Percentiles rank a stretch among this genome's conserved stretches.
phyloP scores from a whole-genome alignment of 2,329 filamentous ascomycete genomes.

The Sporothrix mexicana region DNA sequence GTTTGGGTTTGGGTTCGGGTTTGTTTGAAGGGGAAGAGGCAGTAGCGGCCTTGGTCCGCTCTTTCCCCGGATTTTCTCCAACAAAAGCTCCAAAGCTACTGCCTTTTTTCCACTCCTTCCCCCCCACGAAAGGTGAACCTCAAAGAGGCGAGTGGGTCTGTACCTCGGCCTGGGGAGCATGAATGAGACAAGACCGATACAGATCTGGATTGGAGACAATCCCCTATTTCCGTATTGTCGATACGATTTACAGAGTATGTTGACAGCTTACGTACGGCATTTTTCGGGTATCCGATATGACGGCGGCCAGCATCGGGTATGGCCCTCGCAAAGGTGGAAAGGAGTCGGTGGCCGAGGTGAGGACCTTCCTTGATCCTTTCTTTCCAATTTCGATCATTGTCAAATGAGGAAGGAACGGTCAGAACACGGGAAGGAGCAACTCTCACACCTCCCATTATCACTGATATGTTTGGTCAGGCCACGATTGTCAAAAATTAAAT shows the following conservation, averaged over 20 bases:
- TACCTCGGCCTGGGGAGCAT: conserved; percentile 1
- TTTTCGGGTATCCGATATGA: neutral
- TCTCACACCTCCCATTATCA: neutral
- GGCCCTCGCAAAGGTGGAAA: no score
- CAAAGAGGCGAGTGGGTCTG: conserved; percentile 10
- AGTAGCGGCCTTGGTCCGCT: neutral
- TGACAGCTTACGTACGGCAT: neutral
- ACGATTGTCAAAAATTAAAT: neutral
- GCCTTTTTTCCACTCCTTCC: neutral
- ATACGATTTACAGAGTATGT: neutral
- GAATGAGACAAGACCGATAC: neutral
- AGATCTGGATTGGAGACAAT: neutral
- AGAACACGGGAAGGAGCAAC: neutral
- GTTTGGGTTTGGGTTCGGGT: no score
- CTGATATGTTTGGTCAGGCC: neutral
- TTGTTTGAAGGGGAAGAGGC: neutral
- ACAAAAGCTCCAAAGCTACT: neutral
- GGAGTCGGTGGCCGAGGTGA: neutral
- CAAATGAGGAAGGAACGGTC: neutral
- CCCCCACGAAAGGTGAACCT: neutral
- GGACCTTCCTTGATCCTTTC: neutral
- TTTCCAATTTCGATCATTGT: neutral
- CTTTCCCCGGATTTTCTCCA: conserved; percentile 23
- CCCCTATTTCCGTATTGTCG: neutral
- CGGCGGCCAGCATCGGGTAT: neutral